phyloP scores from a whole-genome alignment of 1,139 yeast species.

The Chernovozyma aurita region DNA sequence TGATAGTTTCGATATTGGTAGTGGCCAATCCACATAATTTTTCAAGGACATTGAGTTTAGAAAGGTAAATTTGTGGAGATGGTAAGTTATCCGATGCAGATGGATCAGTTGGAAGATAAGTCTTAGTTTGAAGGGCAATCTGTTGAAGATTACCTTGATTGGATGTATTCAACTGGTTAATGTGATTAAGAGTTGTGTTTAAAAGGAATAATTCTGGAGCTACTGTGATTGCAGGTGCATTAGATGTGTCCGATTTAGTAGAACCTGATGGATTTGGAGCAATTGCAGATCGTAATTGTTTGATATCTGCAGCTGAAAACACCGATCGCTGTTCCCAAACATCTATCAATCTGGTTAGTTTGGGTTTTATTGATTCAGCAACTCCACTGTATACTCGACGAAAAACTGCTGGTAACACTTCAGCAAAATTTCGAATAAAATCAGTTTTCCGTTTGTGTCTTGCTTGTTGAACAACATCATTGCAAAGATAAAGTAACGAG shows the following conservation, averaged over 20 bases:
- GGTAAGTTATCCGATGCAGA: conserved; percentile 45
- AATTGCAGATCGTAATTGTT: conserved; percentile 36
- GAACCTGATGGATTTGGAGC: conserved; percentile 10
- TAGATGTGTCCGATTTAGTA: conserved; percentile 6
- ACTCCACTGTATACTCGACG: conserved; percentile 26
- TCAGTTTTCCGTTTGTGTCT: conserved; percentile 60
- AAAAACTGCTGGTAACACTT: conserved; percentile 39
- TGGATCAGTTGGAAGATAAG: conserved; percentile 39
- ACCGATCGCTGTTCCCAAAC: conserved; percentile 75
- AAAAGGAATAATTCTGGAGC: conserved; percentile 38
- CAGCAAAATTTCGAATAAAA: conserved; percentile 55
- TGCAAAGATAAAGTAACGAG: conserved; percentile 66
- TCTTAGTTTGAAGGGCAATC: conserved; percentile 40
- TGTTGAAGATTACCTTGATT: conserved; percentile 38
- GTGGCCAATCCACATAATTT: conserved; percentile 35
- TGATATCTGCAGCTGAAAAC: conserved; percentile 42
- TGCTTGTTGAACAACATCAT: conserved; percentile 82
- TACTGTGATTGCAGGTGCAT: conserved; percentile 12
- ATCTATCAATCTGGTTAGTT: conserved; percentile 57
- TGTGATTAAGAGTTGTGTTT: conserved; percentile 28
- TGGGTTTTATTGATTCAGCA: conserved; percentile 43
- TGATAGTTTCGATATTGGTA: conserved; percentile 33
- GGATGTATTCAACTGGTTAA: conserved; percentile 25
- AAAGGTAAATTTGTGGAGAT: conserved; percentile 45
- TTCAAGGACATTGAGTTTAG: conserved; percentile 42